Conservation (phyloP, 1,139 yeast species). For the Suhomyces panamericanus region DNA sequence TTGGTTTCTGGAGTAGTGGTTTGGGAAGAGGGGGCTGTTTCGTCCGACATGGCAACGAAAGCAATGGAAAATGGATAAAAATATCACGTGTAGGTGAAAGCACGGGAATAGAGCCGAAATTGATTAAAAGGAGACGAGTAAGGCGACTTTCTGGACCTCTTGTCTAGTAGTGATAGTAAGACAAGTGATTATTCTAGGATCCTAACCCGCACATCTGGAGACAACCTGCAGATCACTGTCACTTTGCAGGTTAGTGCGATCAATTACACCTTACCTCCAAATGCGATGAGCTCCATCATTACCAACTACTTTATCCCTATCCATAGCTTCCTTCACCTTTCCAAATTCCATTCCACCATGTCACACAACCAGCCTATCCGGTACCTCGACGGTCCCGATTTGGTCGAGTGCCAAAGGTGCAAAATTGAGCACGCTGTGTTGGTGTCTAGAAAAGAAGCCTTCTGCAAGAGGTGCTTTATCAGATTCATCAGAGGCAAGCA, state of each 20-base stretch:
- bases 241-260: background rate
- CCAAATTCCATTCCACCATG: background rate
- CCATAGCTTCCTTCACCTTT: background rate
- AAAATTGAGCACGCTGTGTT: slow-evolving; percentile 46
- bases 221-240: background rate
- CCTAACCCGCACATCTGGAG: background rate
- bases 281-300: slow-evolving; percentile 8
- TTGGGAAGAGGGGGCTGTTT: background rate
- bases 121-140: too few species aligned
- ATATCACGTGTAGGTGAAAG: background rate
- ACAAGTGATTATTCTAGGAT: background rate
- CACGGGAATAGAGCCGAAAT: too few species aligned
- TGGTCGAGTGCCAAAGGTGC: slow-evolving; percentile 50
- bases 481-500: slow-evolving; percentile 77
- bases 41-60: background rate
- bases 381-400: slow-evolving; percentile 18
- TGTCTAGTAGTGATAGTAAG: background rate
- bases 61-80: background rate
- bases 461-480: slow-evolving; percentile 70
- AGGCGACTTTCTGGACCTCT: too few species aligned
- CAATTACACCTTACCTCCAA: slow-evolving; percentile 1
- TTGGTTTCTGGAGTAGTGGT: background rate
- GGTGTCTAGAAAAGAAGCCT: slow-evolving; percentile 65
- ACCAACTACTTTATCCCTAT: background rate
- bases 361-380: slow-evolving; percentile 19